A percentile compares a stretch with the other conserved stretches of the same genome.
These are phyloP conservation scores for Elsinoe necatrix DNA, from an alignment of 2,329 filamentous ascomycete genomes.

Conservation along the genomic window DNA sequence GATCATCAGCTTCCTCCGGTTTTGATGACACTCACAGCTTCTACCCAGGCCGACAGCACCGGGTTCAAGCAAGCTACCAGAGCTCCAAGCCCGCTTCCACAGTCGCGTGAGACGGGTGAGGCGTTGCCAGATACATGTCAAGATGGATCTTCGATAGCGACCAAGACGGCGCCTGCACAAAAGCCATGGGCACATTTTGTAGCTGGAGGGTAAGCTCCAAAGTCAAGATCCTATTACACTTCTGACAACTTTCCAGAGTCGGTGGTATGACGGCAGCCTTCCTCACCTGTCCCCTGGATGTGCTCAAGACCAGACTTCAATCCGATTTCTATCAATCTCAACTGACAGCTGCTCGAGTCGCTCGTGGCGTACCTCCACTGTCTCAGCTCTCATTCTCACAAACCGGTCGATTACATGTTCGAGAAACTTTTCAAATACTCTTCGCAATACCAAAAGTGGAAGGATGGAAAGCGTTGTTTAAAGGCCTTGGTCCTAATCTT, in stretches of 20 bases:
- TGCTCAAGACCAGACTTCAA: conserved; percentile 86
- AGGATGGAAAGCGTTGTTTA: conserved; percentile 82
- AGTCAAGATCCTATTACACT: not conserved
- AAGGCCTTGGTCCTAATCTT: conserved; percentile 83
- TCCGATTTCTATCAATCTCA: conserved; percentile 91
- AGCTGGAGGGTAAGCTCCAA: conserved; percentile 63
- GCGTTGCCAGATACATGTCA: conserved; percentile 40
- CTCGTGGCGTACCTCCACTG: conserved; percentile 46
- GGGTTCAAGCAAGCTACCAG: conserved; percentile 10
- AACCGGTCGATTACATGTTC: conserved; percentile 63
- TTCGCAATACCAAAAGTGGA: conserved; percentile 70
- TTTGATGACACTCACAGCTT: conserved; percentile 18
- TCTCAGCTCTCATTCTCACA: conserved; percentile 55
- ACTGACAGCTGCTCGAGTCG: conserved; percentile 58
- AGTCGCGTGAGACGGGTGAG: conserved; percentile 56
- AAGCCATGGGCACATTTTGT: conserved; percentile 91
- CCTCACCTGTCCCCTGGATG: conserved; percentile 90
- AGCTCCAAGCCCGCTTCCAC: conserved; percentile 25
- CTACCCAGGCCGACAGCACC: conserved; percentile 3
- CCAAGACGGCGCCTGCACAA: conserved; percentile 37
- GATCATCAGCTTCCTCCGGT: not conserved
- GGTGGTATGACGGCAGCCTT: conserved; percentile 87
- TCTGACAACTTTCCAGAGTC: conserved; percentile 45
- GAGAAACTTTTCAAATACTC: conserved; percentile 80
- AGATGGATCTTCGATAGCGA: conserved; percentile 33